These are phyloP conservation scores for Xylariaceae sp. DNA, from an alignment of 2,329 filamentous ascomycete species.

Conservation along the genomic window DNA sequence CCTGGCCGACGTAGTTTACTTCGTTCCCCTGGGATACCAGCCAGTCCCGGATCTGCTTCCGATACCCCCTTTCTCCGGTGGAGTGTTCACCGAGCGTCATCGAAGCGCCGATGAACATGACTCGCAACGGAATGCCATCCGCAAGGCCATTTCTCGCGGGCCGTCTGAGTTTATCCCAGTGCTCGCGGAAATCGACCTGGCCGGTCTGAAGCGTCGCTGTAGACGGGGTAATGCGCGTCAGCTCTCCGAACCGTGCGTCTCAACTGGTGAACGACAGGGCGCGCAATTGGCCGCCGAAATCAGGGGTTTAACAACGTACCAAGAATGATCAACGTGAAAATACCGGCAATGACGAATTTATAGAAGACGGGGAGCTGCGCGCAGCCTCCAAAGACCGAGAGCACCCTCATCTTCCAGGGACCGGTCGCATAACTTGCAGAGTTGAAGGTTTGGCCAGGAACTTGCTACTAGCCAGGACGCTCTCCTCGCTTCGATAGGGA, in stretches of 20 bases:
- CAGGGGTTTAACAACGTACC: slow-evolving; percentile 13
- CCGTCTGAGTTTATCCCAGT: slow-evolving; percentile 25
- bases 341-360: slow-evolving; percentile 22
- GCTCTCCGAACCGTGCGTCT: not conserved
- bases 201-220: slow-evolving; percentile 22
- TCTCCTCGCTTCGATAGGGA: not conserved
- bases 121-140: slow-evolving; percentile 26
- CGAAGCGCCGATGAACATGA: slow-evolving; percentile 30
- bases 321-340: slow-evolving; percentile 22
- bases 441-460: not conserved
- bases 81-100: slow-evolving; percentile 30
- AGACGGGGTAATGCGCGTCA: not conserved
- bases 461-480: not conserved
- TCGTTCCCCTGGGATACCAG: slow-evolving; percentile 25
- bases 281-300: not conserved
- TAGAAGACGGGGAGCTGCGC: slow-evolving; percentile 26
- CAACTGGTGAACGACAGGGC: too few species aligned
- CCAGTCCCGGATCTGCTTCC: slow-evolving; percentile 29
- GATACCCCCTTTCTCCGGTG: slow-evolving; percentile 26
- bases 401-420: slow-evolving; percentile 16
- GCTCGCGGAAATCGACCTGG: slow-evolving; percentile 23
- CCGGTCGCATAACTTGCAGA: slow-evolving; percentile 13
- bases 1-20: slow-evolving; percentile 28
- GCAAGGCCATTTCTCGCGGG: slow-evolving; percentile 20
- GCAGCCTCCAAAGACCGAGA: slow-evolving; percentile 20